Evolutionary conservation across 352 stramenopile genomes (phyloP), one percentile per base, ranked within the genome.

Genomic region (Pseudoperonospora humuli): DNA sequence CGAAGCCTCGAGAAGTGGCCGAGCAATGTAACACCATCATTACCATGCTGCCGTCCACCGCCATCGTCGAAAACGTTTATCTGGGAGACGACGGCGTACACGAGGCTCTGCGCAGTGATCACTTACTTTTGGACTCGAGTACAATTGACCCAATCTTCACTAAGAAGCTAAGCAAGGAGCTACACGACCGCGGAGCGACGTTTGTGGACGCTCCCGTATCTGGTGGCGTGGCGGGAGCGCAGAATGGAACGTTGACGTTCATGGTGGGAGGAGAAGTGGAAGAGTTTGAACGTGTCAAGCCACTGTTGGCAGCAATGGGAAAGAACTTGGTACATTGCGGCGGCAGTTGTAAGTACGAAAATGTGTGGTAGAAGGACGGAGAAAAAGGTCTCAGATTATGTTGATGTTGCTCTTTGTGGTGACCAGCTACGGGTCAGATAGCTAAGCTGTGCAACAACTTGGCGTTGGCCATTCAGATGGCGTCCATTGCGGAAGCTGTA

Each of bases 401-500:
- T 11, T 45, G n/a, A 28, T 23, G 15, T 40, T 18, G 14, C 7
- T 44, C 15, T 57, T 14, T 32, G 17, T 41, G 15, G 3, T 44
- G 14, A 40, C 15, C 47, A 86, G 75, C 73, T 34, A 88, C 74
- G 7, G 81, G 78, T 11, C 78, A 93, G 44, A 61, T 88, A 42
- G 89, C 93, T 32, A 98, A 99, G 77, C 66, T 99, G 20, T 98
- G 93, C 74, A 99, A 99, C 78, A 99, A 99, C 70, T 57, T 98
- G 31, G 79, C 93, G n/a, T 67, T 99, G 11, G 95, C 85, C 5
- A 97, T 98, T 50, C 91, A 97, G 56, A 98, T 99, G 95, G 64
- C 93, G 24, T 96, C 90, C 6, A 86, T 98, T 26, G 83, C 82
- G 5, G 96, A 99, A 57, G 96, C 93, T 14, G 95, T 98, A 83